Base-by-base conservation (phyloP, 2,329 filamentous ascomycete genomes). In the Canariomyces notabilis region DNA sequence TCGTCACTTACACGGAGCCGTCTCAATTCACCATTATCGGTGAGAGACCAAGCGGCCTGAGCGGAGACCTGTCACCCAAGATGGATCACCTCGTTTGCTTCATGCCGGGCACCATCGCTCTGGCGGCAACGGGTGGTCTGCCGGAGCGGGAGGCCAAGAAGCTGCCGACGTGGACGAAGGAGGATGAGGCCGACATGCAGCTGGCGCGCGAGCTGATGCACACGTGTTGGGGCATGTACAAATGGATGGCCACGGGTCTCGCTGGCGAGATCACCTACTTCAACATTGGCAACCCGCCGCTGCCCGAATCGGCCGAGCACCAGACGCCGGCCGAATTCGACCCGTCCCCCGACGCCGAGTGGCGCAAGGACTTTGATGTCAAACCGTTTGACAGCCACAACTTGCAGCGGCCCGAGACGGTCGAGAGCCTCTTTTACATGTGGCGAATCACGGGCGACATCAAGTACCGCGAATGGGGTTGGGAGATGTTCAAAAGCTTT, bases 11-110 rank as follows among this genome's bases (percentile, higher is more conserved):
- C 67, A 91, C 89, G 2, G 78, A 83, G 50, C 79, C 83, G 2
- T 83, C 83, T 0, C 80, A 85, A 40, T 83, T 95, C 55, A 95
- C 91, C n/a, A 82, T 97, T 42, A 79, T 98, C 14, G 93, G 83
- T 29, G 93, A 98, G 68, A 80, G 88, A 8, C 89, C 87, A 0
- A 72, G 74, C 38, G 93, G 93, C 3, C 68, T 98, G 7, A 62
- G 75, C 20, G 73, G 74, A 5, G 58, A 71, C 0, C 65, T 97
- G 18, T 82, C 79, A 12, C 85, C 90, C 19, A 98, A 98, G 69
- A 97, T 98, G 90, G 93, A 98, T 62, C 93, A 98, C 61, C 75
- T 97, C 5, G 91, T 95, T 31, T 98, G 93, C 69, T 98, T 98
- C 74, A 85, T 96, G 79, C 90, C 91, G 0, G 93, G 93, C 7